phyloP scores from a whole-genome alignment of 148 eudicot genomes.

The Silene latifolia region DNA sequence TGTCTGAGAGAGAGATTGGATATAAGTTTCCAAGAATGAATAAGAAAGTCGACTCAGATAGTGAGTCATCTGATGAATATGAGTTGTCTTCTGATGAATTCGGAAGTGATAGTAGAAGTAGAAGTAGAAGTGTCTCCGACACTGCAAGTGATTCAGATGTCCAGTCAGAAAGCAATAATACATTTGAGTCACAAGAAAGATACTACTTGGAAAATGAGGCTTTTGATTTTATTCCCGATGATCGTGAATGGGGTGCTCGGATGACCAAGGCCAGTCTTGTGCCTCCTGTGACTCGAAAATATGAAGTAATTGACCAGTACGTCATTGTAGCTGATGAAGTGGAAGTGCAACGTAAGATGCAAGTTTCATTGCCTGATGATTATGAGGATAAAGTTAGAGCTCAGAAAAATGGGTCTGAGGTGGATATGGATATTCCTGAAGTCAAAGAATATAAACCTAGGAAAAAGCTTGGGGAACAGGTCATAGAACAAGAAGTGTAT shows the following conservation, averaged over 20 bases:
- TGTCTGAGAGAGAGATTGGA: conserved; percentile 70
- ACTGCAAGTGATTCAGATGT: conserved; percentile 68
- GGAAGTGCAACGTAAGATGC: conserved; percentile 87
- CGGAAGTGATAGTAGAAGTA: conserved; percentile 54
- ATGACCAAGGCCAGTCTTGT: conserved; percentile 98
- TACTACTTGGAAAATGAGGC: conserved; percentile 50
- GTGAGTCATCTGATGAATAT: conserved; percentile 77
- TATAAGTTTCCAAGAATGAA: conserved; percentile 55
- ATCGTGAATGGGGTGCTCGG: conserved; percentile 99
- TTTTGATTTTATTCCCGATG: conserved; percentile 63
- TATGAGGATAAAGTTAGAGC: conserved; percentile 73
- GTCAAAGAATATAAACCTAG: conserved; percentile 90
- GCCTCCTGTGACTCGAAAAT: conserved; percentile 96
- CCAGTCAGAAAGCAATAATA: conserved; percentile 38
- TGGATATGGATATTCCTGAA: conserved; percentile 97
- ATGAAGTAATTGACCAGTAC: conserved; percentile 79
- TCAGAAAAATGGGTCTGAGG: conserved; percentile 80
- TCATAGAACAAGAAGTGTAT: conserved; percentile 95
- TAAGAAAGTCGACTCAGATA: conserved; percentile 57
- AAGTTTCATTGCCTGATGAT: conserved; percentile 80
- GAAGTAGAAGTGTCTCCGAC: conserved; percentile 60
- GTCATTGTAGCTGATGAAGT: conserved; percentile 85
- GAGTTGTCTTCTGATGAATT: conserved; percentile 62
- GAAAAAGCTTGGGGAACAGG: conserved; percentile 86
- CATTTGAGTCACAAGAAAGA: conserved; percentile 48